Percentiles rank a stretch among this genome's conserved stretches.
Conservation (phyloP, 73 alveolate genomes). For the Symbiodinium pilosum region DNA sequence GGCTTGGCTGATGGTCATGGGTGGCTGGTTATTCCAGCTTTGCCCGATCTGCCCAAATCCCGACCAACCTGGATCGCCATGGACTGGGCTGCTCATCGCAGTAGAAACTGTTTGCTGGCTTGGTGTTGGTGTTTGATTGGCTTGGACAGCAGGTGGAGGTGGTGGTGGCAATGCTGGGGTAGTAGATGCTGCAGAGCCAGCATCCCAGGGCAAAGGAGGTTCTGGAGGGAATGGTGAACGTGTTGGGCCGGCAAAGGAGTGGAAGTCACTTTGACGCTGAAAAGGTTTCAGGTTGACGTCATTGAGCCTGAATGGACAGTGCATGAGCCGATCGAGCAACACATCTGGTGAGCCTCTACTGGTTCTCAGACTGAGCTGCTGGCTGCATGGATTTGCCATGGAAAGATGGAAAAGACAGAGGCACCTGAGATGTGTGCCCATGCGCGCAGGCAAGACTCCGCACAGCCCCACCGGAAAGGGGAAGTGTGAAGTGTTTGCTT, state of each 20-base stretch:
- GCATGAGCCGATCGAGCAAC: background rate
- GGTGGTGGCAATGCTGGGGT: background rate
- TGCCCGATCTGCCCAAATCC: background rate
- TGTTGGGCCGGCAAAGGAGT: background rate
- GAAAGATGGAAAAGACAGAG: constrained; percentile 66
- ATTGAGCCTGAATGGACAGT: constrained; percentile 6
- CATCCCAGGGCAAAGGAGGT: background rate
- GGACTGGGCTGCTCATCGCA: too few species aligned
- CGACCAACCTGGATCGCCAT: background rate
- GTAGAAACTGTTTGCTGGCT: too few species aligned
- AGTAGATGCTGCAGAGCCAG: background rate
- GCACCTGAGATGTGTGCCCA: constrained; percentile 38
- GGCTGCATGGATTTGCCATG: constrained; percentile 59
- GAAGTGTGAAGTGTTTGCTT: too few species aligned
- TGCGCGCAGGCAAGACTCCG: too few species aligned
- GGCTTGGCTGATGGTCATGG: background rate
- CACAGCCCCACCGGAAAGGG: too few species aligned
- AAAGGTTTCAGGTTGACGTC: constrained; percentile 66
- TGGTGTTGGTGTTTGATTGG: background rate
- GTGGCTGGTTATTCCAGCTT: background rate
- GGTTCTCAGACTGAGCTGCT: background rate
- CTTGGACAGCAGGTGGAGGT: background rate
- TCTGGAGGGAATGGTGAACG: background rate
- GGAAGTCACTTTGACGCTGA: constrained; percentile 72
- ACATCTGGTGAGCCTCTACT: background rate